phyloP scores from a whole-genome alignment of 2,329 filamentous ascomycete genomes.

The Trichoderma koningiopsis region DNA sequence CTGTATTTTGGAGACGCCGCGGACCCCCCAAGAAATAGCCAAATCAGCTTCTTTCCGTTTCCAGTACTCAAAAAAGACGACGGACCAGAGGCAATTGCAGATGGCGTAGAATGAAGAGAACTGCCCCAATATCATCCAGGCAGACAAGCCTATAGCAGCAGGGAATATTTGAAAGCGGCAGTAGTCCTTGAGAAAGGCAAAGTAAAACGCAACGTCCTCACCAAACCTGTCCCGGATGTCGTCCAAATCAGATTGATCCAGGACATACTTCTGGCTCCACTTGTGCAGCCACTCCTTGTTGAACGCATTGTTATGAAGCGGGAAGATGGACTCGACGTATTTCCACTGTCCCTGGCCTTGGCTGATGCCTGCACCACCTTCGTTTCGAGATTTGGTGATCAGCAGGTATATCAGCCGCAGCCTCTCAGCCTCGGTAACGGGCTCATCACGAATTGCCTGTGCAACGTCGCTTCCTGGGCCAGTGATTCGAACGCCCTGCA shows the following conservation, averaged over 20 bases:
- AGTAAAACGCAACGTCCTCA: conserved; percentile 90
- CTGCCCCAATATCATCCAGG: conserved; percentile 80
- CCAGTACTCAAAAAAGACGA: conserved; percentile 93
- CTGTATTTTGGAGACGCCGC: conserved; percentile 80
- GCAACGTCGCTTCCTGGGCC: conserved; percentile 74
- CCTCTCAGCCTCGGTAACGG: conserved; percentile 84
- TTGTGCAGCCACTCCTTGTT: conserved; percentile 76
- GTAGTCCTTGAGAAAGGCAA: conserved; percentile 90
- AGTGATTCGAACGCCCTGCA: conserved; percentile 79
- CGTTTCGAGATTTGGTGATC: conserved; percentile 70
- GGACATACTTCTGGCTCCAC: conserved; percentile 70
- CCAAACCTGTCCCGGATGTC: conserved; percentile 76
- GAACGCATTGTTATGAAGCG: conserved; percentile 74
- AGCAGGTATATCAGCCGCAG: conserved; percentile 86
- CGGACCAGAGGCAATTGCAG: conserved; percentile 80
- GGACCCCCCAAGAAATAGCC: conserved; percentile 84
- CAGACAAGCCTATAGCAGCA: conserved; percentile 72
- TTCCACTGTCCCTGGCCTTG: conserved; percentile 71
- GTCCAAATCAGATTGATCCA: conserved; percentile 68
- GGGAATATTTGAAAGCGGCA: conserved; percentile 84
- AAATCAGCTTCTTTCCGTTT: conserved; percentile 90
- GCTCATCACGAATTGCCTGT: conserved; percentile 68
- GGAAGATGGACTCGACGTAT: conserved; percentile 72
- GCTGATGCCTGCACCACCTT: conserved; percentile 79
- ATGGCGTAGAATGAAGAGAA: conserved; percentile 83